phyloP scores from a whole-genome alignment of 2,329 filamentous ascomycete species.

The Penicillium sp. region DNA sequence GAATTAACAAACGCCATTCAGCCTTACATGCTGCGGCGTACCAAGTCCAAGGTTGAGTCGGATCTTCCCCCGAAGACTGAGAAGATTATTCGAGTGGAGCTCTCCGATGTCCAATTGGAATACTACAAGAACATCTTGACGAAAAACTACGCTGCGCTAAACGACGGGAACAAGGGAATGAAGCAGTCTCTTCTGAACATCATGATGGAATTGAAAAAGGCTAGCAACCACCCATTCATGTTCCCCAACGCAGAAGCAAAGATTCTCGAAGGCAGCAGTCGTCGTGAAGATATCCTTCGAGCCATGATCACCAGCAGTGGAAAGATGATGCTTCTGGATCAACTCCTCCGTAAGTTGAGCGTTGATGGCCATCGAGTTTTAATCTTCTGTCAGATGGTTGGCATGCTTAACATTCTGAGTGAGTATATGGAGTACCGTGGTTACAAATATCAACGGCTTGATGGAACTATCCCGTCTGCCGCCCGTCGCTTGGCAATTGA shows the following conservation, averaged over 20 bases:
- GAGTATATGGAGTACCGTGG: conserved; percentile 90
- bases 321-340: conserved; percentile 98
- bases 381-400: conserved; percentile 99
- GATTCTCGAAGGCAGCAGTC: conserved; percentile 73
- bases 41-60: conserved; percentile 95
- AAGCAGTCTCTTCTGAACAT: conserved; percentile 96
- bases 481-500: conserved; percentile 92
- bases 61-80: conserved; percentile 96
- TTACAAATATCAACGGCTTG: conserved; percentile 92
- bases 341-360: conserved; percentile 88
- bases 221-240: conserved; percentile 98
- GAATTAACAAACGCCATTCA: conserved; percentile 83
- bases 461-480: conserved; percentile 88
- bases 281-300: conserved; percentile 86
- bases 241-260: conserved; percentile 91
- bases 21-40: conserved; percentile 90
- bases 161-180: conserved; percentile 83
- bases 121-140: conserved; percentile 99
- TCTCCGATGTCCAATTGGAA: conserved; percentile 93
- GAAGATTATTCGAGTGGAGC: conserved; percentile 96
- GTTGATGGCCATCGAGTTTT: conserved; percentile 92
- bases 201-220: conserved; percentile 99
- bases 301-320: conserved; percentile 94
- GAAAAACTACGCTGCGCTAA: conserved; percentile 90
- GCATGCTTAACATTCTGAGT: conserved; percentile 92